phyloP scores from a whole-genome alignment of 257 asterid species.

The Salvia hispanica region DNA sequence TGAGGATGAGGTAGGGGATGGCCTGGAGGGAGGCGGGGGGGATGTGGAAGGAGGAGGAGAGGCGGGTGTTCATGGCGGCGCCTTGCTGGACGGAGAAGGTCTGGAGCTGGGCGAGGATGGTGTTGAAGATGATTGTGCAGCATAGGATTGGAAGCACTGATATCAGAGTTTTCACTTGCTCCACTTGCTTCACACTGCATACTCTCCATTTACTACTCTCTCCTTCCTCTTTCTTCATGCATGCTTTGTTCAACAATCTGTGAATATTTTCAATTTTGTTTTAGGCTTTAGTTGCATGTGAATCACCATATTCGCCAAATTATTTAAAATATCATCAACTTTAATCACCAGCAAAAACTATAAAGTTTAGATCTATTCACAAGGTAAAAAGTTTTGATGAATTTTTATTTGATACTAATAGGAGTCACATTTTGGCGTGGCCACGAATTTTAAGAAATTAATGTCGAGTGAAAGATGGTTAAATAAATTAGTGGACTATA shows the following conservation, averaged over 20 bases:
- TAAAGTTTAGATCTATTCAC: no score
- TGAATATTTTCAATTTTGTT: no score
- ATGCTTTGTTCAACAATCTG: slow-evolving; percentile 94
- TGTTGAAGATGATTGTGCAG: slow-evolving; percentile 91
- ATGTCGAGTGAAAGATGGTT: no score
- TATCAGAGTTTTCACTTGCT: slow-evolving; percentile 69
- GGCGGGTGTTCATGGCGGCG: slow-evolving; percentile 71
- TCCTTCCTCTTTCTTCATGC: slow-evolving; percentile 48
- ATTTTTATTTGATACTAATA: no score
- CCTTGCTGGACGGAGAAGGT: slow-evolving; percentile 98
- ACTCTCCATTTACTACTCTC: slow-evolving; percentile 59
- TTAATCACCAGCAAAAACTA: no score
- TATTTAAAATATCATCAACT: no score
- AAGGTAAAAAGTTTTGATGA: no score
- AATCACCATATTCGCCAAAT: no score
- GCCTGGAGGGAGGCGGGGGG: slow-evolving; percentile 98
- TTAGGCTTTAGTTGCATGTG: no score
- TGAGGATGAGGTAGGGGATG: slow-evolving; percentile 81
- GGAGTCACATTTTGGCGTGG: no score
- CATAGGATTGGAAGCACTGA: slow-evolving; percentile 79
- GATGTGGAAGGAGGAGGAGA: slow-evolving; percentile 60
- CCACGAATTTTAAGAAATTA: no score
- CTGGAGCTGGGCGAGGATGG: slow-evolving; percentile 85
- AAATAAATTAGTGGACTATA: no score
- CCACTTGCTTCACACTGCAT: slow-evolving; percentile 67